A percentile compares a stretch with the other conserved stretches of the same genome.
These are phyloP conservation scores for Eucalyptus dawsonii DNA, from an alignment of 345 rosid genomes.

Conservation along the genomic window DNA sequence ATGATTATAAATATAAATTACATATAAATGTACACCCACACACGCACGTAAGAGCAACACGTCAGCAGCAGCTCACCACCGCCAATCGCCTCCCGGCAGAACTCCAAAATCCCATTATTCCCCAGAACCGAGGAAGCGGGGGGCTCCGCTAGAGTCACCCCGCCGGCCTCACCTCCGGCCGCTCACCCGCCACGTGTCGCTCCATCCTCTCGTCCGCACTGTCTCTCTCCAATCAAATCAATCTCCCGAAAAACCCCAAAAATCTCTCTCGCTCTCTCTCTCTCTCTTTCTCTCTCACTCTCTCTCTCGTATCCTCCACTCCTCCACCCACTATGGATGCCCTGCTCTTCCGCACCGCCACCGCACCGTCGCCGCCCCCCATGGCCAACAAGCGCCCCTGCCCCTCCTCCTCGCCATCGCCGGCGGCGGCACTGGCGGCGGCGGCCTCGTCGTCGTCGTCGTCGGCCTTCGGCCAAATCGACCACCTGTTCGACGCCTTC, in stretches of 20 bases:
- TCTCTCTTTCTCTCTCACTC: background rate
- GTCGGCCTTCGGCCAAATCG: slow-evolving; percentile 14
- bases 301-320: background rate
- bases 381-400: slow-evolving; percentile 60
- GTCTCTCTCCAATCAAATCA: background rate
- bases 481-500: slow-evolving; percentile 33
- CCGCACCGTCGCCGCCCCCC: slow-evolving; percentile 4
- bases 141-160: background rate
- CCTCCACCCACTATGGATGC: slow-evolving; percentile 31
- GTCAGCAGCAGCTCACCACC: background rate
- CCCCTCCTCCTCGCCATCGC: slow-evolving; percentile 10
- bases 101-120: background rate
- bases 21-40: background rate
- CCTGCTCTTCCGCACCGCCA: slow-evolving; percentile 15
- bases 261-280: background rate
- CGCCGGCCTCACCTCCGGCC: background rate
- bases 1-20: background rate
- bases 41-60: background rate
- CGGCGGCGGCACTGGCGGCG: background rate
- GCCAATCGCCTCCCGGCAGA: background rate
- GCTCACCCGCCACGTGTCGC: background rate
- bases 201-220: background rate
- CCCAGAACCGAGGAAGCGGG: background rate
- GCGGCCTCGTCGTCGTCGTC: background rate
- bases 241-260: background rate